Evolutionary conservation across 148 eudicot genomes (phyloP), one percentile per base, ranked within the genome.

Genomic region (Nepenthes mirabilis): DNA sequence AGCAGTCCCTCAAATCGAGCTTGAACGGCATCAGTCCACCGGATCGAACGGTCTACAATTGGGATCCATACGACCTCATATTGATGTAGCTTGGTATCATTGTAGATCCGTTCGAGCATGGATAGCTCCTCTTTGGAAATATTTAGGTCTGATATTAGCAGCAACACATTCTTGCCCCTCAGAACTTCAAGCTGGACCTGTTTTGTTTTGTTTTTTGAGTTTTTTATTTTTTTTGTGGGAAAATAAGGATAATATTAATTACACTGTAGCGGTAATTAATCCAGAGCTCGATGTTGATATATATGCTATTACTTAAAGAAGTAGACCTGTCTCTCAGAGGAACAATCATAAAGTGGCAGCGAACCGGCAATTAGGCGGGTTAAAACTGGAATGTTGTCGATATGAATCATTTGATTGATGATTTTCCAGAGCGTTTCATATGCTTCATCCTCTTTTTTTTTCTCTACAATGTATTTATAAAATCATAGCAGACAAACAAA

Each of bases 1-100:
- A 74, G 85, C 35, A 89, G 71, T 34, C 66, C 65, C 65, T 82
- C 74, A 11, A 84, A 84, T 43, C 43, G 81, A 0, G 58, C 58
- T 45, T 78, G 75, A n/a, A 68, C 73, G 8, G n/a, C 78, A 12
- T 84, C 87, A 5, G 56, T 73, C 95, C 81, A 86, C 55, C 79
- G 59, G 2, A 9, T 55, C 6, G 81, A 49, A 54, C 62, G 74
- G 48, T 88, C 91, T 11, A 80, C 62, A 4, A 94, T 59, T 6
- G 99, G 97, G 32, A 94, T 54, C 99, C 99, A 94, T n/a, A 94
- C 91, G 2, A 94, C 74, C 56, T 89, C 90, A 48, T 89, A 89
- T 2, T 72, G 74, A 32, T 68, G 62, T 60, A 34, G 12, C 50
- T 79, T 68, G 40, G 81, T 63, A 58, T 86, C 87, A 13, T 66